phyloP scores from a whole-genome alignment of 805 yeast genomes.

The Scheffersomyces amazonensis region DNA sequence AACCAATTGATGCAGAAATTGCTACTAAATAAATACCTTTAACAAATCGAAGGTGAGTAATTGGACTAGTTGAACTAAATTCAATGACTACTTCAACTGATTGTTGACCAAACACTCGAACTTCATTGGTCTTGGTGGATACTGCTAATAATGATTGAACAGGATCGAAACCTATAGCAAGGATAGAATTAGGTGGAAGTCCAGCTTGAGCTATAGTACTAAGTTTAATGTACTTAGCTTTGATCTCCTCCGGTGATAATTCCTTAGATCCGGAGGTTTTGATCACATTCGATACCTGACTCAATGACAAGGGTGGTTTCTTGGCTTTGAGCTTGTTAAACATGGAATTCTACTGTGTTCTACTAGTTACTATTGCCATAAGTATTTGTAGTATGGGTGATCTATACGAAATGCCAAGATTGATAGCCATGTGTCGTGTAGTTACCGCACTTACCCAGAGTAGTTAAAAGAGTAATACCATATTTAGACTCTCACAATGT shows the following conservation, averaged over 20 bases:
- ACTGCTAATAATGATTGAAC: slow-evolving; percentile 83
- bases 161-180: slow-evolving; percentile 78
- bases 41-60: slow-evolving; percentile 60
- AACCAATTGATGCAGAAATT: slow-evolving; percentile 54
- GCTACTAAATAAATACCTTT: slow-evolving; percentile 82
- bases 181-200: slow-evolving; percentile 54
- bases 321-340: slow-evolving; percentile 36
- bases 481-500: too few relatives aligned
- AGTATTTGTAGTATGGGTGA: too few relatives aligned
- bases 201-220: slow-evolving; percentile 33
- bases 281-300: slow-evolving; percentile 39
- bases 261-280: slow-evolving; percentile 27
- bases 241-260: slow-evolving; percentile 31
- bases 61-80: slow-evolving; percentile 46
- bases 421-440: too few relatives aligned
- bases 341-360: too few relatives aligned
- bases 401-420: too few relatives aligned
- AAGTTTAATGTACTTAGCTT: slow-evolving; percentile 25
- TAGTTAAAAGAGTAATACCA: too few relatives aligned
- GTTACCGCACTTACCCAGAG: too few relatives aligned
- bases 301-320: slow-evolving; percentile 41
- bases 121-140: slow-evolving; percentile 65
- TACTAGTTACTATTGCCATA: too few relatives aligned
- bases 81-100: slow-evolving; percentile 70
- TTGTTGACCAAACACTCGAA: slow-evolving; percentile 81